Conservation (phyloP, 257 asterid species). For the Primulina eburnea region DNA sequence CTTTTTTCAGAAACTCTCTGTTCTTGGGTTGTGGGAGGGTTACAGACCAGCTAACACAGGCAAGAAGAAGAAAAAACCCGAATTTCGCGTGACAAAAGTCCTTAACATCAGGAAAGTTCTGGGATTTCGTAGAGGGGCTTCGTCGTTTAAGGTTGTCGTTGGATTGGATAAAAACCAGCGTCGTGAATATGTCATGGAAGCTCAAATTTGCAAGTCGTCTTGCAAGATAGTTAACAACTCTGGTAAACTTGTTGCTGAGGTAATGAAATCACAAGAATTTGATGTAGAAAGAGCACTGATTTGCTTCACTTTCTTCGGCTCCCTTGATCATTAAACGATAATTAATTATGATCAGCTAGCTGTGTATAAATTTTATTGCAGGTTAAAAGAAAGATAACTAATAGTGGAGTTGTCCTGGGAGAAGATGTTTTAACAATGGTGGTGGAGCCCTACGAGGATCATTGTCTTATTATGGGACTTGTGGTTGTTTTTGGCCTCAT, state of each 20-base stretch:
- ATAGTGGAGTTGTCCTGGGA: conserved; percentile 38
- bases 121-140: conserved; percentile 26
- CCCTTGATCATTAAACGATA: too few relatives aligned
- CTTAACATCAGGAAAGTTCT: conserved; percentile 24
- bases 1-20: conserved; percentile 24
- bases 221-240: conserved; percentile 33
- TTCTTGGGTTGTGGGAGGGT: conserved; percentile 38
- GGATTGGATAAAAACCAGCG: not conserved
- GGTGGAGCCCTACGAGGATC: conserved; percentile 42
- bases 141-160: conserved; percentile 29
- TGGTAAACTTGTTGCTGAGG: conserved; percentile 46
- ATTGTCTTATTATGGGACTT: conserved; percentile 35
- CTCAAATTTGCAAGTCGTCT: conserved; percentile 22
- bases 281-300: too few relatives aligned
- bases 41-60: conserved; percentile 16
- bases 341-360: not conserved
- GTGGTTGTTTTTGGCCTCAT: conserved; percentile 41
- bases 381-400: conserved; percentile 39
- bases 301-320: too few relatives aligned
- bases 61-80: conserved; percentile 7
- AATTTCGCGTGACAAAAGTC: conserved; percentile 26
- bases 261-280: not conserved
- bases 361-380: not conserved
- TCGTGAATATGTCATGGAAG: conserved; percentile 33
- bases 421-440: conserved; percentile 44